Base-by-base conservation (phyloP, 228 moss, liverwort and hornwort genomes). In the Sphagnum magellanicum region DNA sequence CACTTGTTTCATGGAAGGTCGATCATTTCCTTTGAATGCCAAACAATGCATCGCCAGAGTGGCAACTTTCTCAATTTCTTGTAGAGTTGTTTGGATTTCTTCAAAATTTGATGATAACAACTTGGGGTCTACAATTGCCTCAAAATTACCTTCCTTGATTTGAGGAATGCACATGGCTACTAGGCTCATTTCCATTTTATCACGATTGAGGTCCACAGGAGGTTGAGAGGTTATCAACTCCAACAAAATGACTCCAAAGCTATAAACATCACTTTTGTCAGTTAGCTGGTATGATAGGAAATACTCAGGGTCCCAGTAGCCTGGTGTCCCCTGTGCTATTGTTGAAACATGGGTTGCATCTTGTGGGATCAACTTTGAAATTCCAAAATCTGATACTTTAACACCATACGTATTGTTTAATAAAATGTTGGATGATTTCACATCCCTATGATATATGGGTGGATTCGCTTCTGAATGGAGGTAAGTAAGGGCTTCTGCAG, bases 381-480 rank as follows among this genome's bases (percentile, higher is more conserved):
- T 75, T 49, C 86, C 86, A 16, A 86, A 82, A 60, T 86, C 86
- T 17, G 82, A 79, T 48, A 86, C 86, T 75, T 86, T 86, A 13
- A 82, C 79, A 47, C 75, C 75, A 16, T 82, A 86, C 0, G 72
- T 77, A 8, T 82, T 79, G n/a, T 77, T 75, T 64, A 86, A 66
- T 53, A 86, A 71, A 8, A 86, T 86, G 48, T 82, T 86, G 17
- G 82, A 75, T 3, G 79, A 75, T 79, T 86, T 86, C 71, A 86
- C 86, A 51, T 86, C 86, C 49, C 86, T 77, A 59, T 86, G 86
- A 71, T 86, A 86, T 69, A 86, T 86, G 69, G 86, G 86, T 46
- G 86, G 82, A 68, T 74, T 70, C 16, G 82, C 82, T 63, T 55
- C 70, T 50, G 79, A 86, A 60, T 86, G 85, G 52, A 85, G 79